Percentiles rank a stretch among this genome's conserved stretches.
Conservation (phyloP, 345 rosid species). For the Syzygium grande region DNA sequence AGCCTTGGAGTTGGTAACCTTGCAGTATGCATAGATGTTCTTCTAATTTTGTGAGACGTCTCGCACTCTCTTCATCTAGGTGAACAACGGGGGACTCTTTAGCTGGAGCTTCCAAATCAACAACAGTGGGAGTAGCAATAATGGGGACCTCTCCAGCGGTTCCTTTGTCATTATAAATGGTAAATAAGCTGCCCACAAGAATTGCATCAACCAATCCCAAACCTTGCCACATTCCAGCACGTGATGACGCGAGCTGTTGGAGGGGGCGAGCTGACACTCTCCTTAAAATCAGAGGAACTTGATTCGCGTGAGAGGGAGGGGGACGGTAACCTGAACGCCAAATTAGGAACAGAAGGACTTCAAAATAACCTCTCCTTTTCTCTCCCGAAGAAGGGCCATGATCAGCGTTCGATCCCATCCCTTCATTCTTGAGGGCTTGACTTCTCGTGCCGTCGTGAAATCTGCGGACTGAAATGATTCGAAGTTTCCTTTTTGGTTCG, state of each 20-base stretch:
- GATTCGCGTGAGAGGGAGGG: background rate
- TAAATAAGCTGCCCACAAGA: too few relatives aligned
- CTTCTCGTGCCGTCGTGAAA: background rate
- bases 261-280: accelerated
- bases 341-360: background rate
- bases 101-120: too few relatives aligned
- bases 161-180: too few relatives aligned
- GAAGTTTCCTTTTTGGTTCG: background rate
- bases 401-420: background rate
- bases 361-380: background rate
- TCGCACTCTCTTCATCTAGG: too few relatives aligned
- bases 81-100: too few relatives aligned
- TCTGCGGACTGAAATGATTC: background rate
- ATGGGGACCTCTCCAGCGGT: too few relatives aligned
- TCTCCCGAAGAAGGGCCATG: background rate
- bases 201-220: too few relatives aligned
- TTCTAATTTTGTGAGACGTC: too few relatives aligned
- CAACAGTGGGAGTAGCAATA: too few relatives aligned
- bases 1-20: too few relatives aligned
- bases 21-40: too few relatives aligned
- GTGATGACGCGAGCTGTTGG: accelerated
- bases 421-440: background rate
- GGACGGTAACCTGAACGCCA: background rate
- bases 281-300: background rate
- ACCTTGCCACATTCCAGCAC: background rate